Base-by-base conservation (phyloP, 2,329 filamentous ascomycete genomes). In the Trichophyton simii region DNA sequence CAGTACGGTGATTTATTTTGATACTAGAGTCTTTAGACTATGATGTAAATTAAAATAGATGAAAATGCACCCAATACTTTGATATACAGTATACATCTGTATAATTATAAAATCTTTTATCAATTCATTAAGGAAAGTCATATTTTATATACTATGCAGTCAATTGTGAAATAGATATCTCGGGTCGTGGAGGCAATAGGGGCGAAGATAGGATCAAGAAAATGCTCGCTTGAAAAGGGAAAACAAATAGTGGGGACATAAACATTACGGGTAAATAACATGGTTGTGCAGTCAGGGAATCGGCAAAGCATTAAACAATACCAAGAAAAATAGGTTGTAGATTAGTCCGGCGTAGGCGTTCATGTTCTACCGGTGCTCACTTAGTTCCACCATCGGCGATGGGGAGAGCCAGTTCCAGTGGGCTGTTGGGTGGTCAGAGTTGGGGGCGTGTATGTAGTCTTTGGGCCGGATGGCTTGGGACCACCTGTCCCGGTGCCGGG, bases 111-210 rank as follows among this genome's bases (percentile, higher is more conserved):
- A 54, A 13, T 55, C 13, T 55, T 55, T 55, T 15, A 9, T 52
- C 22, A 7, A 8, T 20, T 34, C 25, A 55, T 55, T 38, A 38
- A 55, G 52, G 52, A 55, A n/a, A 55, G 52, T 55, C 15, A 11
- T 55, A 55, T 55, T 55, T 55, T 55, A 55, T 55, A 20, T 55
- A 55, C 52, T 55, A 34, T 9, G 20, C 20, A 28, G n/a, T 44
- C 11, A 52, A 44, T 20, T 11, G 11, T 15, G 22, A 28, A 15
- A 36, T 36, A 9, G 18, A 55, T 31, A n/a, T 25, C 11, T 54
- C 25, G 25, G 7, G 13, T 18, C 18, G 50, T 15, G 31, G 8
- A 38, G 34, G 11, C 11, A 38, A 38, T 13, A 38, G 1, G 34
- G 34, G 9, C 3, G 31, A 38, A 55, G 34, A 38, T 15, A 38